phyloP scores from a whole-genome alignment of 345 rosid species.

The Aquilaria sinensis region DNA sequence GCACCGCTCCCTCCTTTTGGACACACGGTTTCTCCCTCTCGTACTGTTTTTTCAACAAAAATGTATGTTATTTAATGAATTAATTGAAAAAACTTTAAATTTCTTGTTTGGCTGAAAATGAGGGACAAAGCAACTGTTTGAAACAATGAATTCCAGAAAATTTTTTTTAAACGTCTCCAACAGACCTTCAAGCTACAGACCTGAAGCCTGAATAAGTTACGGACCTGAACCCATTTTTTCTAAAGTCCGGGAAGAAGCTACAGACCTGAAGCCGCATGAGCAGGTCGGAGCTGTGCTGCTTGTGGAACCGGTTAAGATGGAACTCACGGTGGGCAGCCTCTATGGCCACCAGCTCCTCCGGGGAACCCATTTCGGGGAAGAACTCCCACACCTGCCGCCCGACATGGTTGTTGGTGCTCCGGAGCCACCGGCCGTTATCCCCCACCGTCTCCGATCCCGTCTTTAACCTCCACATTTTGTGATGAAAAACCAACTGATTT shows the following conservation, averaged over 20 bases:
- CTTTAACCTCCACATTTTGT: constrained; percentile 15
- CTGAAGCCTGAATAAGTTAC: neutral
- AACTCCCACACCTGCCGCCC: constrained; percentile 40
- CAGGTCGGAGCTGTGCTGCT: constrained; percentile 34
- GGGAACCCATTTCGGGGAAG: constrained; percentile 19
- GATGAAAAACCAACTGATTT: too few relatives aligned
- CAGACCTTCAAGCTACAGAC: neutral
- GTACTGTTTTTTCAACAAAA: neutral
- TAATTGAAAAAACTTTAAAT: too few relatives aligned
- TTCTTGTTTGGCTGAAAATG: too few relatives aligned
- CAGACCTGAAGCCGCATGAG: constrained; percentile 33
- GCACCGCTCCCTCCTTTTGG: neutral
- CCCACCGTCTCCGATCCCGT: constrained; percentile 8
- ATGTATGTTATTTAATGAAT: too few relatives aligned
- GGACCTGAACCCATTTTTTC: neutral
- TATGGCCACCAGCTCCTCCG: constrained; percentile 17
- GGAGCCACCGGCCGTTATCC: constrained; percentile 16
- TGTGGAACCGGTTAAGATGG: constrained; percentile 15
- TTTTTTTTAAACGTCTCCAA: neutral
- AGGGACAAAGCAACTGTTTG: too few relatives aligned
- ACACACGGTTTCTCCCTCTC: constrained; percentile 2
- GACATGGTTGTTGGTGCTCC: constrained; percentile 19
- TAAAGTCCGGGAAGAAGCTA: too few relatives aligned
- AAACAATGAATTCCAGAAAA: too few relatives aligned
- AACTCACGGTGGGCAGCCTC: constrained; percentile 25